Base-by-base conservation (phyloP, 345 rosid genomes). In the Murraya koenigii region DNA sequence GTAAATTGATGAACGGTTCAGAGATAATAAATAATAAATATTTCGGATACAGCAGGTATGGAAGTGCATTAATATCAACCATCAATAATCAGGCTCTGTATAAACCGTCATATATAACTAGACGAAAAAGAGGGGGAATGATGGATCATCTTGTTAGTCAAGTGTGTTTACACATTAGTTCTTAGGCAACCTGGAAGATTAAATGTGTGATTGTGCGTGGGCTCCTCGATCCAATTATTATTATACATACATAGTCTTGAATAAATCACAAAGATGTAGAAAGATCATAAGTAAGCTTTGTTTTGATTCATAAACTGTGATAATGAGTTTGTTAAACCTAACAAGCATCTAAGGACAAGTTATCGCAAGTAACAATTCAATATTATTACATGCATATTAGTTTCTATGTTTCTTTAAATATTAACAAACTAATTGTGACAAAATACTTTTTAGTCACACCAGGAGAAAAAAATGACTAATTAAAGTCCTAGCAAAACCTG, bases 321-420 rank as follows among this genome's bases (percentile, higher is more conserved):
- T 33, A 39, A 26, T 26, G 55, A 68, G 75, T 79, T 74, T 68
- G 54, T 49, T 70, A 64, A 56, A 71, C 79, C 79, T 80, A 80
- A 76, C 71, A 44, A 44, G 49, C 49, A n/a, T 75, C 38, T 44
- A 41, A 71, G n/a, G 1, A 30, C 36, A 69, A 47, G 38, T 69
- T 58, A 44, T 44, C 4, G 14, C 7, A 8, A 55, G 61, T 38
- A 14, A 28, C n/a, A 55, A 39, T 54, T 25, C 66, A 75, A 32
- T 32, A 49, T 72, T 41, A 49, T 72, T 81, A 75, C 78, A 81
- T 77, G 80, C 71, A 72, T 49, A 66, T 55, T 59, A 38, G 49
- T 44, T 32, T 54, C 13, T 38, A 44, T 71, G 36, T 67, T 44
- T 55, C 72, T 67, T 52, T 38, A 75, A 39, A 52, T 62, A 52